Conservation (phyloP, 331 rosid genomes). For the Quercus tomentella region DNA sequence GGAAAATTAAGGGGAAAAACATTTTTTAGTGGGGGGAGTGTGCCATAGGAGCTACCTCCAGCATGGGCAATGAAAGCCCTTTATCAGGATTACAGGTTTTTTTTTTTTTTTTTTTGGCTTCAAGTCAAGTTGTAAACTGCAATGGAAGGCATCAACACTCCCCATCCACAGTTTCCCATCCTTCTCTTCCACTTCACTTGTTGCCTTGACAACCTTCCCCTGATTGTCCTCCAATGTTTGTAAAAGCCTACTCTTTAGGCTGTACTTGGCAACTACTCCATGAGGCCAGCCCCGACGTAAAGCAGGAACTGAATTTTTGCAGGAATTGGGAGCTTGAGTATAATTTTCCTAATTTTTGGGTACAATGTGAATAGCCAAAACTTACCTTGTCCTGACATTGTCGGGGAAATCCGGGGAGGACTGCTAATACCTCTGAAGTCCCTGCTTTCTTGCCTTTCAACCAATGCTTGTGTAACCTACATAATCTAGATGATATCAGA, state of each 20-base stretch:
- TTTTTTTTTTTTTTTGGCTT: neutral
- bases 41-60: neutral
- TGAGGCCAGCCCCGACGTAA: conserved; percentile 58
- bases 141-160: conserved; percentile 84
- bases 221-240: conserved; percentile 73
- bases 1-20: neutral
- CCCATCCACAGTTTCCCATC: conserved; percentile 90
- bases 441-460: conserved; percentile 84
- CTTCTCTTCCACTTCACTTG: conserved; percentile 81
- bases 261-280: conserved; percentile 57
- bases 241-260: conserved; percentile 73
- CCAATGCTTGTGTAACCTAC: conserved; percentile 69
- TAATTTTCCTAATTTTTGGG: conserved; percentile 52
- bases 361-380: conserved; percentile 60
- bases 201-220: conserved; percentile 80
- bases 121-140: conserved; percentile 59
- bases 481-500: neutral
- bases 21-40: neutral
- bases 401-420: conserved; percentile 86
- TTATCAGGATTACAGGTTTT: neutral
- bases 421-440: conserved; percentile 65
- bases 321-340: conserved; percentile 79
- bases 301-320: conserved; percentile 49
- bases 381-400: conserved; percentile 81
- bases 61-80: neutral